These are phyloP conservation scores for Cryptomeria japonica DNA, from an alignment of 75 land plant genomes.

Conservation along the genomic window DNA sequence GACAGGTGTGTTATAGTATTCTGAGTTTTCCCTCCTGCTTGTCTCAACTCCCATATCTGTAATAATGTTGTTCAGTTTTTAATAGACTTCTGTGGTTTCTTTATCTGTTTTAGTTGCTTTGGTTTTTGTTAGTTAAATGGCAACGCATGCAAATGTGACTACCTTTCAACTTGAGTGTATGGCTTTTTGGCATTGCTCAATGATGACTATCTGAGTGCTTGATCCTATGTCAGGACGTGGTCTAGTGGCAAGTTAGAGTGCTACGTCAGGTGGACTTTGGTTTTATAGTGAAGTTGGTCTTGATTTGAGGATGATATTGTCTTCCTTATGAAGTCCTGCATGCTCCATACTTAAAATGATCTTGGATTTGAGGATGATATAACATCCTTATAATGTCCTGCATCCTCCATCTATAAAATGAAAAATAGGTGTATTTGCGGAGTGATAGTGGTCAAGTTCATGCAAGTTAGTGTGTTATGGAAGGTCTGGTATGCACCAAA, in stretches of 20 bases:
- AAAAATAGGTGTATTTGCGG: no score
- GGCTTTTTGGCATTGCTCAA: neutral
- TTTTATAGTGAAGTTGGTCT: neutral
- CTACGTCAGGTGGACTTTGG: neutral
- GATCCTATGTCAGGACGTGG: neutral
- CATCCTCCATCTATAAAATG: no score
- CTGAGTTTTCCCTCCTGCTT: neutral
- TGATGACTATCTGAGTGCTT: neutral
- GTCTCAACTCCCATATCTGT: neutral
- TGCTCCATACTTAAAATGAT: no score
- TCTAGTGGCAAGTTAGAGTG: neutral
- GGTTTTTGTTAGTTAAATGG: neutral
- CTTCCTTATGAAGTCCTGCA: no score
- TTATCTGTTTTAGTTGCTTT: neutral
- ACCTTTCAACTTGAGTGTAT: neutral
- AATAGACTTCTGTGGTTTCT: neutral
- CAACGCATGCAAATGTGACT: neutral
- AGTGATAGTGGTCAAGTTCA: no score
- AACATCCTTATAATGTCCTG: no score
- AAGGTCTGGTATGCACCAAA: neutral
- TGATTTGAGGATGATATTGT: neutral
- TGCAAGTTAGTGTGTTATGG: neutral
- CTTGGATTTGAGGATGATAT: no score
- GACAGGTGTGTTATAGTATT: constrained; percentile 7
- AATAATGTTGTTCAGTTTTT: neutral